Evolutionary conservation across 495 filamentous ascomycete genomes (phyloP).

Genomic region (Talaromyces borbonicus): DNA sequence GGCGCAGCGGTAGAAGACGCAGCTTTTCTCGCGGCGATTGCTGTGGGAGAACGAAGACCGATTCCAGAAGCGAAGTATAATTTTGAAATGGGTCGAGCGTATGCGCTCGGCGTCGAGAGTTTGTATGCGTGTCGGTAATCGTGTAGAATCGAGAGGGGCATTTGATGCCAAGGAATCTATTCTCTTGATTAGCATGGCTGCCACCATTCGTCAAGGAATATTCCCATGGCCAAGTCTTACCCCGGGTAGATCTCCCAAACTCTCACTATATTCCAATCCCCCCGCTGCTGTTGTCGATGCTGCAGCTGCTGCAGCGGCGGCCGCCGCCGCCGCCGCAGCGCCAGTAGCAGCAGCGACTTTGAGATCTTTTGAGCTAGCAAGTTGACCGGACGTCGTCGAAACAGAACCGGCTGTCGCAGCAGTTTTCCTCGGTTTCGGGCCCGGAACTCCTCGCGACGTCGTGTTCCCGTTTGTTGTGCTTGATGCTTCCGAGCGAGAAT

Average conservation of each 20-base stretch:
- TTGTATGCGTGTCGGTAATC: constrained; percentile 71
- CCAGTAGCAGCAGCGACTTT: constrained; percentile 19
- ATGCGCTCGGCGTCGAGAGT: constrained; percentile 58
- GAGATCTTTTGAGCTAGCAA: constrained; percentile 12
- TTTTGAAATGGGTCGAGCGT: constrained; percentile 60
- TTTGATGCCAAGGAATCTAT: constrained; percentile 68
- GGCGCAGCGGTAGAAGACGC: background rate
- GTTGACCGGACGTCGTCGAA: constrained; percentile 17
- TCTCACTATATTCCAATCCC: background rate
- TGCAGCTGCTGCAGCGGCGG: constrained; percentile 17
- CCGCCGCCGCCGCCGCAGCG: constrained; percentile 21
- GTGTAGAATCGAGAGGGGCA: constrained; percentile 63
- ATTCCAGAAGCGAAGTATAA: constrained; percentile 63
- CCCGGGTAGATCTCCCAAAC: constrained; percentile 20
- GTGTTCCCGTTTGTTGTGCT: constrained; percentile 23
- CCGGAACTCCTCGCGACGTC: constrained; percentile 30
- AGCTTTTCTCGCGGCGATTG: constrained; percentile 19
- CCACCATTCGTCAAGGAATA: no score
- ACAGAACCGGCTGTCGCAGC: constrained; percentile 14
- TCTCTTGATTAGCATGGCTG: constrained; percentile 2
- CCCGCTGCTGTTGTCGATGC: constrained; percentile 1
- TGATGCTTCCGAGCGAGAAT: constrained; percentile 46
- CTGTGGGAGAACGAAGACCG: constrained; percentile 44
- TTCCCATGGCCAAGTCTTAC: constrained; percentile 25
- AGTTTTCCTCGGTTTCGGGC: constrained; percentile 26